Conservation (phyloP, 371 early-diverging fungal species). For the Apophysomyces ossiformis region DNA sequence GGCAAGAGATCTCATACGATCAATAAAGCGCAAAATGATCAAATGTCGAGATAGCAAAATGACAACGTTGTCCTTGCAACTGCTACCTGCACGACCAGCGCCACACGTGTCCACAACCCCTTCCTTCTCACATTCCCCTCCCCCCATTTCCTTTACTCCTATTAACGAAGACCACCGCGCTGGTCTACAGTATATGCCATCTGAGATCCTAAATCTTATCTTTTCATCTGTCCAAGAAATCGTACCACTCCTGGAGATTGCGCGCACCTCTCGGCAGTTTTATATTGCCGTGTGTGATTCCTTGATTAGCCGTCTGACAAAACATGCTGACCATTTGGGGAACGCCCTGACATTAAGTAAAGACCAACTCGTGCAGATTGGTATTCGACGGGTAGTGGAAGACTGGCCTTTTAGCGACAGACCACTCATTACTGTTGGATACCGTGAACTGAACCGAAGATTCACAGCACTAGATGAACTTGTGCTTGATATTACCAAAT, state of each 20-base stretch:
- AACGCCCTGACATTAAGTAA: slow-evolving; percentile 27
- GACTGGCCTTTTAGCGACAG: slow-evolving; percentile 31
- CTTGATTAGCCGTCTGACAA: slow-evolving; percentile 23
- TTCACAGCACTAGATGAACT: slow-evolving; percentile 14
- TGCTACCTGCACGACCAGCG: not conserved
- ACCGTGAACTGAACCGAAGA: slow-evolving; percentile 25
- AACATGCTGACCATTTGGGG: slow-evolving; percentile 13
- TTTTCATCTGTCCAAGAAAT: slow-evolving; percentile 28
- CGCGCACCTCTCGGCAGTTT: slow-evolving; percentile 31
- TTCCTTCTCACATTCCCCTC: slow-evolving; percentile 5
- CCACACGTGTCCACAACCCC: not conserved
- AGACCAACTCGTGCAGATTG: slow-evolving; percentile 13
- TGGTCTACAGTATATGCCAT: slow-evolving; percentile 25
- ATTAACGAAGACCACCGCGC: slow-evolving; percentile 5
- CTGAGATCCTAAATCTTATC: slow-evolving; percentile 36
- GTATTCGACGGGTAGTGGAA: slow-evolving; percentile 20
- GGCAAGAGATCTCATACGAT: slow-evolving; percentile 24
- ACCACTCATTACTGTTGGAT: slow-evolving; percentile 21
- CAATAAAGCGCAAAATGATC: slow-evolving; percentile 27
- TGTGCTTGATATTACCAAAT: slow-evolving; percentile 20
- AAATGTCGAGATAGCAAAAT: slow-evolving; percentile 35
- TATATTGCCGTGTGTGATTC: slow-evolving; percentile 37
- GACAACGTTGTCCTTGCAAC: slow-evolving; percentile 13
- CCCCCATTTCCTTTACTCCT: not conserved
- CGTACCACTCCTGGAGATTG: slow-evolving; percentile 19